Percentiles rank a stretch among this genome's conserved stretches.
Evolutionary conservation across 177 flowering plant species (phyloP).

Genomic region (Tripterygium wilfordii): DNA sequence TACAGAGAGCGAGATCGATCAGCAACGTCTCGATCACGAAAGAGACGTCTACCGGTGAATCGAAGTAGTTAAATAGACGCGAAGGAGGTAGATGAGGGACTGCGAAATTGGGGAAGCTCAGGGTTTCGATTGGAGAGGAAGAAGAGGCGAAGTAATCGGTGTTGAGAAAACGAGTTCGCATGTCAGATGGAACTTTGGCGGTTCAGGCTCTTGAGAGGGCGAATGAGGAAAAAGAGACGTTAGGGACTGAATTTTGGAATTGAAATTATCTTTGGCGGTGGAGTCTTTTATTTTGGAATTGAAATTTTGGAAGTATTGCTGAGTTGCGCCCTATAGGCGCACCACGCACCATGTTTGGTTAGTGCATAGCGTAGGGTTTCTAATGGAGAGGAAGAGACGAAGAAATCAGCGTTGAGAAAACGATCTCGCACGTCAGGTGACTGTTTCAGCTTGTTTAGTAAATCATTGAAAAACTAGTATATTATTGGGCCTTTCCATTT

Average conservation of each 20-base stretch:
- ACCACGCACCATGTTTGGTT: too few species aligned
- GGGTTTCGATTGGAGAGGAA: slow-evolving; percentile 16
- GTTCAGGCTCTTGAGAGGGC: not conserved
- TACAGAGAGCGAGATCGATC: slow-evolving; percentile 47
- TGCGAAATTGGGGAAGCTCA: slow-evolving; percentile 38
- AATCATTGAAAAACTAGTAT: too few species aligned
- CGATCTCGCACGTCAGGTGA: too few species aligned
- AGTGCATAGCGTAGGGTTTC: too few species aligned
- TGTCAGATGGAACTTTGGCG: slow-evolving; percentile 11
- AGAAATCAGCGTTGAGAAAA: too few species aligned
- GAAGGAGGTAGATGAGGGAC: slow-evolving; percentile 32
- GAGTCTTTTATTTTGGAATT: too few species aligned
- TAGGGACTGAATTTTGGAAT: slow-evolving; percentile 4
- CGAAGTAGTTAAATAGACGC: slow-evolving; percentile 11
- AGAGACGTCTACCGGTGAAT: slow-evolving; percentile 12
- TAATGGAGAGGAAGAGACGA: too few species aligned
- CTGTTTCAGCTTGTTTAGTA: too few species aligned
- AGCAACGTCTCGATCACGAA: slow-evolving; percentile 27
- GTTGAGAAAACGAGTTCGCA: slow-evolving; percentile 74
- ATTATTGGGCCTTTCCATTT: too few species aligned
- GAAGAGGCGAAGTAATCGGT: slow-evolving; percentile 35
- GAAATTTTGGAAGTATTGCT: too few species aligned
- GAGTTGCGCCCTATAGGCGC: too few species aligned
- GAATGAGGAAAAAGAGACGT: not conserved
- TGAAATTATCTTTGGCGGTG: too few species aligned